These are phyloP conservation scores for Cordyceps cateniannulata DNA, from an alignment of 2,329 filamentous ascomycete genomes.

Conservation along the genomic window DNA sequence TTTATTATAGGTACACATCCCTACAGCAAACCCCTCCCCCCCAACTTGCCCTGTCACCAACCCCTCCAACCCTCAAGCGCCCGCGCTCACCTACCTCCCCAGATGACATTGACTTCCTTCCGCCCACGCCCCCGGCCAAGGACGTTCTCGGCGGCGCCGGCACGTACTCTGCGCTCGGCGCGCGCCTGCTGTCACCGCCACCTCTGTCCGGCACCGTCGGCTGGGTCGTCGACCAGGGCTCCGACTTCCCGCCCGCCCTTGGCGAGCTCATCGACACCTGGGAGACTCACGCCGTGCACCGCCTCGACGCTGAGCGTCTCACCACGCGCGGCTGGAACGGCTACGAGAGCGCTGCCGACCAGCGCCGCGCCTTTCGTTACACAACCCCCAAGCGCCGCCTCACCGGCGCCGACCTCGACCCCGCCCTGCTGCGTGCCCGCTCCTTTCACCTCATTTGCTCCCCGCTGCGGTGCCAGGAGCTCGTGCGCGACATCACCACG, in stretches of 20 bases:
- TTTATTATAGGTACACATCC: slow-evolving; percentile 57
- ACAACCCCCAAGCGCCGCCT: slow-evolving; percentile 79
- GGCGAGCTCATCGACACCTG: slow-evolving; percentile 61
- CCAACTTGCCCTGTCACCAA: background rate
- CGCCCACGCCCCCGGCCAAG: slow-evolving; percentile 59
- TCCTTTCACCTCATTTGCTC: slow-evolving; percentile 88
- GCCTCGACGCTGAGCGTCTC: slow-evolving; percentile 57
- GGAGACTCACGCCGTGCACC: slow-evolving; percentile 66
- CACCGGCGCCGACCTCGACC: slow-evolving; percentile 63
- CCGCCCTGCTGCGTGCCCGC: slow-evolving; percentile 60
- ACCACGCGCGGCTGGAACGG: slow-evolving; percentile 94
- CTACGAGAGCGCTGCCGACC: slow-evolving; percentile 60
- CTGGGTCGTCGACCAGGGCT: slow-evolving; percentile 87
- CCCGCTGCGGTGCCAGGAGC: slow-evolving; percentile 65
- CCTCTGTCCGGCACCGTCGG: slow-evolving; percentile 62
- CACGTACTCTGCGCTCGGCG: slow-evolving; percentile 79
- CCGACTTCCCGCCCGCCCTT: slow-evolving; percentile 71
- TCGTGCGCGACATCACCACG: slow-evolving; percentile 64
- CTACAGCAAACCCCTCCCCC: background rate
- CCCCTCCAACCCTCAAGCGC: background rate
- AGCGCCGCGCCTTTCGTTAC: slow-evolving; percentile 76
- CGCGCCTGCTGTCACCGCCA: slow-evolving; percentile 74
- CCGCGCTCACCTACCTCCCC: slow-evolving; percentile 16
- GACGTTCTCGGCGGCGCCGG: slow-evolving; percentile 86
- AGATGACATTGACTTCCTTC: slow-evolving; percentile 89